phyloP scores from a whole-genome alignment of 306 rosid genomes.

The Echinosophora koreensis region DNA sequence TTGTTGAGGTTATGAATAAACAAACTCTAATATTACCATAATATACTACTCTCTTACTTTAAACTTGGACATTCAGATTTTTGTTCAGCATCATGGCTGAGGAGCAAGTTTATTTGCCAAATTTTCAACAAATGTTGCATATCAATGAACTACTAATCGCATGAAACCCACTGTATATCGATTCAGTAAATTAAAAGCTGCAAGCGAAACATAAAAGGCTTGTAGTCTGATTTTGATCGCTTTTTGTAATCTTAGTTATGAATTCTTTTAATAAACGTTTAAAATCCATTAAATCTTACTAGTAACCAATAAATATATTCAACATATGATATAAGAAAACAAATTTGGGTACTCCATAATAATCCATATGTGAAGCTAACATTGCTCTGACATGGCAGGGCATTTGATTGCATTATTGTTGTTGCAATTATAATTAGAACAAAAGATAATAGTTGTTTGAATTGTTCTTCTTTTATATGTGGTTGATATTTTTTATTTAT shows the following conservation, averaged over 20 bases:
- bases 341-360: too few species aligned
- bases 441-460: background rate
- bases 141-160: background rate
- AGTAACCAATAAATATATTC: too few species aligned
- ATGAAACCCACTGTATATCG: background rate
- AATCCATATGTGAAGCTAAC: too few species aligned
- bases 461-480: too few species aligned
- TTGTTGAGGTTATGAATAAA: constrained; percentile 25
- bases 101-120: background rate
- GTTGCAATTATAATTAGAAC: background rate
- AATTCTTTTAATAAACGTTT: too few species aligned
- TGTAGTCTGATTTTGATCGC: too few species aligned
- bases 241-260: too few species aligned
- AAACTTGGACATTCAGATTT: background rate
- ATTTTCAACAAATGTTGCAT: background rate
- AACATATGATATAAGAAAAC: too few species aligned
- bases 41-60: background rate
- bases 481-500: too few species aligned
- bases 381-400: too few species aligned
- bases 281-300: too few species aligned
- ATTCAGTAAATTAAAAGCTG: background rate
- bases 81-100: background rate
- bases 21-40: constrained; percentile 6
- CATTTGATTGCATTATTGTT: too few species aligned
- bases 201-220: background rate